These are phyloP conservation scores for Cardamine occulta DNA, from an alignment of 345 rosid species.

Conservation along the genomic window DNA sequence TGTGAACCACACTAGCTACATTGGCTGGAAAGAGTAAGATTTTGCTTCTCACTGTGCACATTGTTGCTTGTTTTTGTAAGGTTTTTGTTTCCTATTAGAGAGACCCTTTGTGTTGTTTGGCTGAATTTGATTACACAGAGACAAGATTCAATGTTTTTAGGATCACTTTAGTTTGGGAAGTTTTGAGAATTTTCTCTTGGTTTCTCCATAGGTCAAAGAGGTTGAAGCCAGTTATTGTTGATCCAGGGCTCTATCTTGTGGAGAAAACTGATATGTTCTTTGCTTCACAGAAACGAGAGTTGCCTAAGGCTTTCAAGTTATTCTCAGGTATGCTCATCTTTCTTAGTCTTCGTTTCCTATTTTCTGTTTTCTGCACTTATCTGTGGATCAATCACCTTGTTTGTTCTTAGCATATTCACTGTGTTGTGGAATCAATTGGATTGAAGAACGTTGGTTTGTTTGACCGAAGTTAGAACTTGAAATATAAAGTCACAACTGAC, in stretches of 20 bases:
- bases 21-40: conserved; percentile 96
- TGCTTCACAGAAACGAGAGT: conserved; percentile 74
- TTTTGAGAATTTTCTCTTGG: conserved; percentile 5
- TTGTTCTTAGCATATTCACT: conserved; percentile 1
- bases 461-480: neutral
- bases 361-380: conserved; percentile 4
- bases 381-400: neutral
- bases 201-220: conserved; percentile 61
- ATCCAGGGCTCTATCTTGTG: conserved; percentile 86
- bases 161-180: neutral
- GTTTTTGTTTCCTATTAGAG: neutral
- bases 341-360: neutral
- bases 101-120: conserved; percentile 14
- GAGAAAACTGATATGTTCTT: conserved; percentile 77
- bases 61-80: no score
- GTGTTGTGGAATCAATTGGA: conserved; percentile 8
- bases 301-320: conserved; percentile 79
- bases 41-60: neutral
- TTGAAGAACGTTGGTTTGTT: conserved; percentile 7
- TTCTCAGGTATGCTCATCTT: conserved; percentile 65
- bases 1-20: conserved; percentile 79
- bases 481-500: neutral
- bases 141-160: neutral
- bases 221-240: conserved; percentile 88
- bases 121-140: neutral